Conservation (phyloP, 495 filamentous ascomycete species). For the Bombardia bombarda region DNA sequence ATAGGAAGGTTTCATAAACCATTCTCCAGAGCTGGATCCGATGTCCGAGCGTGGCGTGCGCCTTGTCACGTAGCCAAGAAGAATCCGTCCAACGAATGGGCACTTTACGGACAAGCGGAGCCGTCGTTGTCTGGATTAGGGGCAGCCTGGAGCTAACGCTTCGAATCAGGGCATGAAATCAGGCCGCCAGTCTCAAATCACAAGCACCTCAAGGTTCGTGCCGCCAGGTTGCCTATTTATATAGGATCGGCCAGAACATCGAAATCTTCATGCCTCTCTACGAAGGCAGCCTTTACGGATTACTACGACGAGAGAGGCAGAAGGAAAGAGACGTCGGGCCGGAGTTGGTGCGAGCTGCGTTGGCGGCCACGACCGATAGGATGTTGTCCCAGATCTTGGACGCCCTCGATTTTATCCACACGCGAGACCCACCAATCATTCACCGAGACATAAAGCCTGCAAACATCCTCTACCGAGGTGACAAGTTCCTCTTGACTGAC, state of each 20-base stretch:
- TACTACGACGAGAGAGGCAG: background rate
- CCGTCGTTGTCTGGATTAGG: too few species aligned
- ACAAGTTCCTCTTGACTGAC: conserved; percentile 13
- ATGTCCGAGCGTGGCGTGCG: too few species aligned
- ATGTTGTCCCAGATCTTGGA: conserved; percentile 14
- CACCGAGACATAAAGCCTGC: conserved; percentile 15
- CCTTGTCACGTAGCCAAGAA: too few species aligned
- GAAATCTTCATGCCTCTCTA: conserved; percentile 10
- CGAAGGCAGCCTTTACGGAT: conserved; percentile 6
- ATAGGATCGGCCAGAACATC: conserved; percentile 7
- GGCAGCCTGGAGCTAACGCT: too few species aligned
- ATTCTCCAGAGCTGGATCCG: too few species aligned
- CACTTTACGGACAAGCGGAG: too few species aligned
- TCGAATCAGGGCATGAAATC: too few species aligned
- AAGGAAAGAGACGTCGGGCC: background rate
- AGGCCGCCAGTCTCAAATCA: too few species aligned
- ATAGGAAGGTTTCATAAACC: too few species aligned
- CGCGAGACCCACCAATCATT: conserved; percentile 12
- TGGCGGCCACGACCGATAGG: conserved; percentile 6
- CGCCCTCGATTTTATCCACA: conserved; percentile 13
- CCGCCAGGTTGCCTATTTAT: too few species aligned
- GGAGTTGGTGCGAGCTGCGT: background rate
- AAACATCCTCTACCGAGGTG: conserved; percentile 11
- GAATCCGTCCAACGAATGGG: too few species aligned
- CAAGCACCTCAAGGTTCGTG: too few species aligned